Evolutionary conservation across 495 filamentous ascomycete genomes (phyloP).

Genomic region (Penicillium flavigenum): DNA sequence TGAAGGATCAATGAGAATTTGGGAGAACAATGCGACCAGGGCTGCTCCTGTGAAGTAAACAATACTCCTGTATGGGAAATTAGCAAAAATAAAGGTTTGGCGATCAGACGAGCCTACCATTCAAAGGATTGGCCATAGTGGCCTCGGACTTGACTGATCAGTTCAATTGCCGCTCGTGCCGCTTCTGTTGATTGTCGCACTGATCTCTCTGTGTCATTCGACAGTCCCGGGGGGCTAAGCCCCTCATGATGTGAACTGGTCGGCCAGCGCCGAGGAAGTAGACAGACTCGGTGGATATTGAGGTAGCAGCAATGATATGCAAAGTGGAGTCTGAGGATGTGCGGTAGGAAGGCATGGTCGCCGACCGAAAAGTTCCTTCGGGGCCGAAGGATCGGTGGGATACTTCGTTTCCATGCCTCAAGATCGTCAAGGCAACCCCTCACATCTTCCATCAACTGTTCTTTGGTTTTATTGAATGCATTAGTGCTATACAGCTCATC

Average conservation of each 20-base stretch:
- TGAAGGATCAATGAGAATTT: constrained; percentile 10
- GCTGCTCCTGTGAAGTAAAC: constrained; percentile 25
- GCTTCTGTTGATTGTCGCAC: constrained; percentile 12
- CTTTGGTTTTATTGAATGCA: constrained; percentile 1
- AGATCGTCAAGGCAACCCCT: constrained; percentile 15
- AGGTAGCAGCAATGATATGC: constrained; percentile 21
- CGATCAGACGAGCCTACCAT: constrained; percentile 11
- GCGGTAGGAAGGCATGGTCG: constrained; percentile 3
- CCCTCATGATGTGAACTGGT: neutral
- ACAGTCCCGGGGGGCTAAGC: neutral
- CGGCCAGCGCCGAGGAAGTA: constrained; percentile 7
- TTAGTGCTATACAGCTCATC: constrained; percentile 14
- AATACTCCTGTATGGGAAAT: constrained; percentile 17
- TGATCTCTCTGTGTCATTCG: neutral
- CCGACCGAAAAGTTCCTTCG: constrained; percentile 2
- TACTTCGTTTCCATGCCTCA: constrained; percentile 15
- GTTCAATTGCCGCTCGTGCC: constrained; percentile 18
- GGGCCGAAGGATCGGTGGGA: constrained; percentile 5
- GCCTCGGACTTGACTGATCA: constrained; percentile 5
- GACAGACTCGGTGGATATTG: constrained; percentile 17
- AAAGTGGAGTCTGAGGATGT: constrained; percentile 21
- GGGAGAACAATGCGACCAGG: constrained; percentile 13
- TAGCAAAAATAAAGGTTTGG: neutral
- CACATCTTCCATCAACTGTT: constrained; percentile 8
- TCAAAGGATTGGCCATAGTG: constrained; percentile 9